Conservation (phyloP, 2,329 filamentous ascomycete species). For the Sporothrix brunneoviolacea region DNA sequence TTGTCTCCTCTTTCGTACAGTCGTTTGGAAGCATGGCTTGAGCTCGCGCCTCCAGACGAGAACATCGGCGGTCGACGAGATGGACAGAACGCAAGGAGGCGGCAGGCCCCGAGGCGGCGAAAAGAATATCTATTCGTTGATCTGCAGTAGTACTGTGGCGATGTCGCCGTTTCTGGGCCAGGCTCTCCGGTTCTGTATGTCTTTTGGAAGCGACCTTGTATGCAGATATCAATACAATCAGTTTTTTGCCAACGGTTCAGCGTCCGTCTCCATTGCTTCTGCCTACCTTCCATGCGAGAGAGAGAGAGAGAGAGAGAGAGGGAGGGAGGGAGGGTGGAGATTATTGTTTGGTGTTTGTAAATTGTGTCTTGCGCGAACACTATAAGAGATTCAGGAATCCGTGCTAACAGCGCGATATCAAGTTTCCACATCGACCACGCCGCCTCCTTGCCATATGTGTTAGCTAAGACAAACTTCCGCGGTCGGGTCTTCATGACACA, state of each 20-base stretch:
- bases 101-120: neutral
- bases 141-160: constrained; percentile 10
- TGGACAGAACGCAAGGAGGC: neutral
- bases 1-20: neutral
- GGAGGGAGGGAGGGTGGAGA: neutral
- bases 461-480: constrained; percentile 96
- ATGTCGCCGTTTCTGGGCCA: neutral
- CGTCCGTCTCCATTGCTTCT: neutral
- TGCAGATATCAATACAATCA: constrained; percentile 25
- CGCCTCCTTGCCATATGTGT: constrained; percentile 94
- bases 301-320: neutral
- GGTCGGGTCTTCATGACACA: constrained; percentile 99
- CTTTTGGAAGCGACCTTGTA: constrained; percentile 16
- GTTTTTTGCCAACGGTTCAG: neutral
- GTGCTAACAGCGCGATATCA: constrained; percentile 13
- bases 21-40: neutral
- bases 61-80: neutral
- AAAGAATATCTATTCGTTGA: neutral
- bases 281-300: neutral
- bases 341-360: neutral
- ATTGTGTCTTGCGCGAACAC: neutral
- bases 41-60: neutral
- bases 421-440: constrained; percentile 99
- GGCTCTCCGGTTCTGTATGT: neutral
- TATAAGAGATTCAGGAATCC: neutral